Base-by-base conservation (phyloP, 768 basidiomycete genomes). In the Cyathus striatus region DNA sequence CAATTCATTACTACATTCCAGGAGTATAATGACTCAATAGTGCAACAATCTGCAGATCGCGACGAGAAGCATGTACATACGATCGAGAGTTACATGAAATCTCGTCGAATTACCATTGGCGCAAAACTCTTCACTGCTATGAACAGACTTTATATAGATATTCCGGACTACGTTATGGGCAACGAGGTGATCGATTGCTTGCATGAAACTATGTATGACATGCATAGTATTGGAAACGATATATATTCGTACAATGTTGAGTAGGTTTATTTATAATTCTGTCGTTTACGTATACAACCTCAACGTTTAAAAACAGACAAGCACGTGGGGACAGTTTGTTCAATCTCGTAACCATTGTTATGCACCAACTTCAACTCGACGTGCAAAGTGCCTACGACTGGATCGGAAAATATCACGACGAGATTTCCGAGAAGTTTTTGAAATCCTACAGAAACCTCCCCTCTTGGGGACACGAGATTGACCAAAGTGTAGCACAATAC, bases 301-400 rank as follows among this genome's bases (percentile, higher is more conserved):
- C n/a, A n/a, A n/a, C n/a, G n/a, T n/a, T n/a, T n/a, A n/a, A n/a
- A n/a, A n/a, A n/a, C 14, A 57, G 57, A 39, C 66, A 64, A 23
- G 47, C 52, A 2, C 44, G 42, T 3, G 69, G 65, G 0, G 62
- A 67, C 37, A 64, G 65, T 35, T 46, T 49, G 0, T 68, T 71
- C 46, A 73, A 73, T 38, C 58, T 79, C 12, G 61, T 81, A 23
- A 71, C 72, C 1, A 65, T 76, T 14, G 68, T 78, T 34, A 78
- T 76, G 75, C 61, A 71, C 23, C 64, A 74, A 30, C 56, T 59
- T 23, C 46, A 58, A 13, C 45, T 68, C 32, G 58, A 64, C 40
- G 49, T 75, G 0, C 64, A 73, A 38, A 62, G 52, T 0, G 69
- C 76, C 2, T 52, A 72, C 25, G 51, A 67, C 30, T 64, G 60